These are phyloP conservation scores for Funneliformis caledonium DNA, from an alignment of 371 early-diverging fungal species.

Conservation along the genomic window DNA sequence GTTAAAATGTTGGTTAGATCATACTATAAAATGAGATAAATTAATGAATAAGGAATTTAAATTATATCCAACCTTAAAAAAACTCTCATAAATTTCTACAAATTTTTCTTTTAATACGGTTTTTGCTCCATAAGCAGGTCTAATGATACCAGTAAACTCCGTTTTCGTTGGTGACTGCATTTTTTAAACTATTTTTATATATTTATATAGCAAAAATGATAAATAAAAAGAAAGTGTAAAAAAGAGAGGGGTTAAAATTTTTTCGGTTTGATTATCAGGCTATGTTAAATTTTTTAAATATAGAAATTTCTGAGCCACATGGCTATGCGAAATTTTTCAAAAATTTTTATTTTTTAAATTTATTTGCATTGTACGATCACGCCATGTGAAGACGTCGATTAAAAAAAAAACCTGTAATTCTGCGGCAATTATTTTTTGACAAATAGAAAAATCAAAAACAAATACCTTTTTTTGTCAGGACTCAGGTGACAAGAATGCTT, in stretches of 20 bases:
- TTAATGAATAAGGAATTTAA: neutral
- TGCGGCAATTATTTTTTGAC: no score
- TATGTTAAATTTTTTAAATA: neutral
- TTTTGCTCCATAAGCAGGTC: neutral
- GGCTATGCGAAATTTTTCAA: neutral
- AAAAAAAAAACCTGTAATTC: no score
- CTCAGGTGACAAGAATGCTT: no score
- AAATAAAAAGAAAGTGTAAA: neutral
- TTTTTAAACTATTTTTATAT: neutral
- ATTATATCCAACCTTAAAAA: conserved; percentile 48
- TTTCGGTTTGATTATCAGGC: neutral
- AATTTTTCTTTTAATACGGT: conserved; percentile 52
- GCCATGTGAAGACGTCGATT: no score
- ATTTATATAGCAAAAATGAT: neutral
- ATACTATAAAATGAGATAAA: neutral
- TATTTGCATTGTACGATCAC: no score
- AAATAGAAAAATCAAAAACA: no score
- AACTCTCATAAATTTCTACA: conserved; percentile 49
- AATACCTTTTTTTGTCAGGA: no score
- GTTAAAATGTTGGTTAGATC: neutral
- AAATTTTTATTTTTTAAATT: no score
- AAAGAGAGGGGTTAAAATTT: neutral
- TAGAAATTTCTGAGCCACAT: neutral
- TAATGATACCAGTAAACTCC: neutral
- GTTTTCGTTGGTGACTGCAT: conserved; percentile 11